Evolutionary conservation across 2,329 filamentous ascomycete genomes (phyloP).

Genomic region (Xylogone sp.): DNA sequence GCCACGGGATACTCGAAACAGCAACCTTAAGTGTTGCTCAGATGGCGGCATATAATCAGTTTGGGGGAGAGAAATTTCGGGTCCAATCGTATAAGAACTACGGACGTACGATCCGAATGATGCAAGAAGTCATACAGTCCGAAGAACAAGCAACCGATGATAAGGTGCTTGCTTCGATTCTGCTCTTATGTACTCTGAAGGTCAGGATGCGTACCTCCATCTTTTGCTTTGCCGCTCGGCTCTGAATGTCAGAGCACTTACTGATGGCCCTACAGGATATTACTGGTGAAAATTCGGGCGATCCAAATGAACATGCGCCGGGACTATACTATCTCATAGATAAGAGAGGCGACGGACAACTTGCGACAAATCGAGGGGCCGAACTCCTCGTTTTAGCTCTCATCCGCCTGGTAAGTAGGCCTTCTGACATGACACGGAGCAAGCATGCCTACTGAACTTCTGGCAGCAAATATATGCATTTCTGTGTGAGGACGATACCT

Average conservation of each 20-base stretch:
- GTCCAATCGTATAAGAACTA: conserved; percentile 27
- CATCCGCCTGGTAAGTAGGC: conserved; percentile 25
- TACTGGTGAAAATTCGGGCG: conserved; percentile 28
- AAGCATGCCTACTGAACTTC: neutral
- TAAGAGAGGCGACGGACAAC: conserved; percentile 27
- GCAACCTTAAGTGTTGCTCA: conserved; percentile 31
- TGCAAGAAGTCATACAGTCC: conserved; percentile 24
- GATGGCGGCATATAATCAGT: conserved; percentile 31
- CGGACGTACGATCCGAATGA: conserved; percentile 22
- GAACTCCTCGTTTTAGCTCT: conserved; percentile 29
- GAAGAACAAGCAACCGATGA: conserved; percentile 25
- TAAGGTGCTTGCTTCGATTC: conserved; percentile 26
- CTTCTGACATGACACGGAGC: neutral
- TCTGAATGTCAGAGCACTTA: neutral
- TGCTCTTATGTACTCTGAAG: conserved; percentile 29
- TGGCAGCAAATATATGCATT: conserved; percentile 31
- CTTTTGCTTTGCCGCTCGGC: conserved; percentile 3
- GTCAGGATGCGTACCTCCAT: conserved; percentile 10
- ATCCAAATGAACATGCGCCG: conserved; percentile 28
- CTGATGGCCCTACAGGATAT: conserved; percentile 20
- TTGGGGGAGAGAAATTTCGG: conserved; percentile 25
- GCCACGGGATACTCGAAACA: conserved; percentile 25
- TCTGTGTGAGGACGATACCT: conserved; percentile 26
- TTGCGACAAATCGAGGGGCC: conserved; percentile 25
- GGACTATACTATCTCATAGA: conserved; percentile 31